Evolutionary conservation across 805 yeast species (phyloP).

Genomic region (Sugiyamaella floridensis): DNA sequence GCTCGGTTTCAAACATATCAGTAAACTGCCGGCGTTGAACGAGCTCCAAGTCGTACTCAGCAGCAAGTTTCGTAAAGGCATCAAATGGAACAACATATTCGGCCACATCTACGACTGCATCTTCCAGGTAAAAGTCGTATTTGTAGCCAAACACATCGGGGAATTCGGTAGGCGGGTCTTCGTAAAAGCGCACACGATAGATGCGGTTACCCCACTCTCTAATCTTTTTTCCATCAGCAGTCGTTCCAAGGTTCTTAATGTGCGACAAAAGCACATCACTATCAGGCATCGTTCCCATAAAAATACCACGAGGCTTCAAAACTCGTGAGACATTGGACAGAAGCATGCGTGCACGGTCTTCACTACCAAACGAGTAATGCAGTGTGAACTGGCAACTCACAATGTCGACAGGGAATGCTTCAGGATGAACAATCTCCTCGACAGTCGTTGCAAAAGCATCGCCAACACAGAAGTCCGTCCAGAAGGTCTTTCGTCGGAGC

Average conservation of each 20-base stretch:
- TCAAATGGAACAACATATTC: conserved; percentile 97
- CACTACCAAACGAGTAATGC: conserved; percentile 91
- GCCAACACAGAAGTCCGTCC: conserved; percentile 82
- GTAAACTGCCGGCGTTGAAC: conserved; percentile 69
- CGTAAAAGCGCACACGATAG: conserved; percentile 74
- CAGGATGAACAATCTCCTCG: conserved; percentile 63
- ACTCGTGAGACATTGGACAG: conserved; percentile 70
- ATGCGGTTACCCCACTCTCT: conserved; percentile 81
- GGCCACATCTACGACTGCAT: conserved; percentile 94
- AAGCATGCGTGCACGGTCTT: conserved; percentile 65
- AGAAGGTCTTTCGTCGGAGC: conserved; percentile 47
- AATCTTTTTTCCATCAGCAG: conserved; percentile 33
- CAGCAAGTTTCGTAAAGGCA: conserved; percentile 71
- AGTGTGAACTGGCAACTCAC: conserved; percentile 89
- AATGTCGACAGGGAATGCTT: conserved; percentile 76
- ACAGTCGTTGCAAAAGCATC: conserved; percentile 76
- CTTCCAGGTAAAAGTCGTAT: conserved; percentile 74
- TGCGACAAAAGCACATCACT: conserved; percentile 67
- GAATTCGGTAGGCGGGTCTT: conserved; percentile 66
- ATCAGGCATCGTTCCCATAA: conserved; percentile 92
- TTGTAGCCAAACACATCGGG: conserved; percentile 68
- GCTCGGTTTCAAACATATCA: conserved; percentile 74
- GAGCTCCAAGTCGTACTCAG: conserved; percentile 70
- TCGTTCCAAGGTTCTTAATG: conserved; percentile 38
- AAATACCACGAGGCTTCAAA: conserved; percentile 73